These are phyloP conservation scores for Serendipita sp. DNA, from an alignment of 768 basidiomycete species.

Conservation along the genomic window DNA sequence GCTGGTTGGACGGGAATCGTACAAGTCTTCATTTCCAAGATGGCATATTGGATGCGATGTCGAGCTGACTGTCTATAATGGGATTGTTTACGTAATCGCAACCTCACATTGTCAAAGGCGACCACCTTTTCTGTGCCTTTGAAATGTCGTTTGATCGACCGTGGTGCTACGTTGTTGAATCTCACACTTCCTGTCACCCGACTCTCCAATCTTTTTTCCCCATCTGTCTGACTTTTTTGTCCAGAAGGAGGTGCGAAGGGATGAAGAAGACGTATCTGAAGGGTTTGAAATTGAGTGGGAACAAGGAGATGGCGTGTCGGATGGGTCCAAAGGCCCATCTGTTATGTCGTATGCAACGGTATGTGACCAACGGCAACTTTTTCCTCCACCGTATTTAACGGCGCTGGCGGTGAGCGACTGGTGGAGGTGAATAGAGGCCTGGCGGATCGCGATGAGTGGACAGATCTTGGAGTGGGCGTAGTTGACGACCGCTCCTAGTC, in stretches of 20 bases:
- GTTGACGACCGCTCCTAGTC: constrained; percentile 18
- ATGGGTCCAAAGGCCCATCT: constrained; percentile 61
- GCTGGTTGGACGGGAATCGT: too few relatives aligned
- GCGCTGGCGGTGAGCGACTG: too few relatives aligned
- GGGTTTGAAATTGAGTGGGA: constrained; percentile 57
- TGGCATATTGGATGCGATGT: too few relatives aligned
- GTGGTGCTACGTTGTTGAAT: constrained; percentile 63
- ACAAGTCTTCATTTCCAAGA: too few relatives aligned
- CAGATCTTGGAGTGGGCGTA: constrained; percentile 60
- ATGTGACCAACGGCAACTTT: constrained; percentile 17
- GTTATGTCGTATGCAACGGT: constrained; percentile 82
- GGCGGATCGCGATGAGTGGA: constrained; percentile 79
- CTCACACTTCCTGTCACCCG: constrained; percentile 30
- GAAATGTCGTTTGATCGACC: constrained; percentile 82
- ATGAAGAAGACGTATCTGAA: constrained; percentile 68
- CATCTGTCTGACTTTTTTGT: neutral
- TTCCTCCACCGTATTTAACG: too few relatives aligned
- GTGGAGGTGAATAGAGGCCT: constrained; percentile 39
- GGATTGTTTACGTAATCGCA: too few relatives aligned
- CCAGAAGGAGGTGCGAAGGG: constrained; percentile 69
- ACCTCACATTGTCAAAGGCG: too few relatives aligned
- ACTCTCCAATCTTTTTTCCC: too few relatives aligned
- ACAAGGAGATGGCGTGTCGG: constrained; percentile 61
- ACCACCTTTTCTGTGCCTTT: neutral
- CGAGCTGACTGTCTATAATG: too few relatives aligned